Evolutionary conservation across 352 stramenopile genomes (phyloP).

Genomic region (Phytophthora cactorum): DNA sequence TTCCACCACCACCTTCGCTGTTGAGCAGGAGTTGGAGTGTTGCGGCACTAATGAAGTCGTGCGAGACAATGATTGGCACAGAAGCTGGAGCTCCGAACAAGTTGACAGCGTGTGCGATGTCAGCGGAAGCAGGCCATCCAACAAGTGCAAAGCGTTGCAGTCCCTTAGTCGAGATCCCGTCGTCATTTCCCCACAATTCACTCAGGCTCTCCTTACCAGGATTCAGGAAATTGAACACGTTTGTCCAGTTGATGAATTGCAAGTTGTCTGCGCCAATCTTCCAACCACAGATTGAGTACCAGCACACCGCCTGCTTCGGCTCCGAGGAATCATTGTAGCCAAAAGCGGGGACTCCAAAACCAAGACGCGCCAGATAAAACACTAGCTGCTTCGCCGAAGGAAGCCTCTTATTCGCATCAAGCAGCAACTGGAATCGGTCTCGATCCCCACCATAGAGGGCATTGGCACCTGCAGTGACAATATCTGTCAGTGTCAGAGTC

Average conservation of each 20-base stretch:
- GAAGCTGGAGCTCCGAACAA: constrained; percentile 5
- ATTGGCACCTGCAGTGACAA: neutral
- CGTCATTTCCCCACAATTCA: constrained; percentile 1
- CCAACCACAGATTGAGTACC: constrained; percentile 8
- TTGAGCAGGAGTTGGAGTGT: constrained; percentile 2
- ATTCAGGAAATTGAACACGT: constrained; percentile 13
- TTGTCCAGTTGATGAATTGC: constrained; percentile 2
- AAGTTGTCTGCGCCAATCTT: neutral
- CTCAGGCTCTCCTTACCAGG: constrained; percentile 7
- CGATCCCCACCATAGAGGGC: neutral
- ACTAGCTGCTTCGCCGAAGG: neutral
- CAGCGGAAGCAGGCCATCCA: constrained; percentile 7
- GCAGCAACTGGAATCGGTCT: neutral
- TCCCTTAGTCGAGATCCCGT: neutral
- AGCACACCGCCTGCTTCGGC: constrained; percentile 1
- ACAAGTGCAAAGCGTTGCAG: constrained; percentile 13
- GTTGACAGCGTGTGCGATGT: constrained; percentile 10
- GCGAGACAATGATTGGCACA: constrained; percentile 1
- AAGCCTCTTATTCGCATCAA: constrained; percentile 6
- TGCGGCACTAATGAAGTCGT: constrained; percentile 3
- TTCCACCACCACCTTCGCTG: neutral
- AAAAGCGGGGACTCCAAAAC: neutral
- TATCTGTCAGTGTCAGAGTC: neutral
- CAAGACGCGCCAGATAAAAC: constrained; percentile 4
- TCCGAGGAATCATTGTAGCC: neutral